A percentile compares a stretch with the other conserved stretches of the same genome.
Evolutionary conservation across 2,329 filamentous ascomycete species (phyloP).

Genomic region (Colletotrichum sp.): DNA sequence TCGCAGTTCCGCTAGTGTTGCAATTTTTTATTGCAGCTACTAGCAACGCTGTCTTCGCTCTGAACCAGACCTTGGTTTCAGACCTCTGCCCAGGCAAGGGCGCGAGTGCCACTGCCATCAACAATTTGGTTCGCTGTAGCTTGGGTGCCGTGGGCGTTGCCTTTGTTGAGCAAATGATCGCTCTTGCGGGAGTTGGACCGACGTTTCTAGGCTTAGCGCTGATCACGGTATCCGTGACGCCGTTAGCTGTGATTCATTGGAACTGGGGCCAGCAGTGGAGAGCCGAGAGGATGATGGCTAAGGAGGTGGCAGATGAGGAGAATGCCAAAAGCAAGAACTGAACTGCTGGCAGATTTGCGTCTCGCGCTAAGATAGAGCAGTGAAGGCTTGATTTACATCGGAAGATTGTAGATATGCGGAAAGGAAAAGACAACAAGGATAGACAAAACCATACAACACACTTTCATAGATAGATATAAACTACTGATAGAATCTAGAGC

Average conservation of each 20-base stretch:
- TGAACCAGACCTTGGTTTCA: conserved; percentile 36
- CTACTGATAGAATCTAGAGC: not conserved
- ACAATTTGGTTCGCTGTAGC: conserved; percentile 30
- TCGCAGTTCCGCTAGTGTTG: conserved; percentile 28
- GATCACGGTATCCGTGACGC: not conserved
- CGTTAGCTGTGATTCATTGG: conserved; percentile 6
- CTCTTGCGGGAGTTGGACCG: not conserved
- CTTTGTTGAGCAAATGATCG: not conserved
- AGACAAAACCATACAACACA: not conserved
- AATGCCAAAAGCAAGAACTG: not conserved
- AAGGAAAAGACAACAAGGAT: not conserved
- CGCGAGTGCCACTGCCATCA: conserved; percentile 36
- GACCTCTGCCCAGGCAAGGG: conserved; percentile 35
- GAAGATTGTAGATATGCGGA: not conserved
- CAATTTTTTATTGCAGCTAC: conserved; percentile 40
- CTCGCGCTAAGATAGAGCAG: not conserved
- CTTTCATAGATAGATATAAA: not conserved
- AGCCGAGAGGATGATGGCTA: not conserved
- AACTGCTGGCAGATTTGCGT: not conserved
- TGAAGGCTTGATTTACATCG: not conserved
- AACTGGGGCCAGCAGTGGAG: conserved; percentile 15
- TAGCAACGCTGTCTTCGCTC: conserved; percentile 40
- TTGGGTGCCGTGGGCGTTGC: not conserved
- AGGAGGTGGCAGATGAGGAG: not conserved
- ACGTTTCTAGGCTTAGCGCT: conserved; percentile 3